Percentiles rank a stretch among this genome's conserved stretches.
phyloP scores from a whole-genome alignment of 2,329 filamentous ascomycete species.

The Pseudocercospora crystallina region DNA sequence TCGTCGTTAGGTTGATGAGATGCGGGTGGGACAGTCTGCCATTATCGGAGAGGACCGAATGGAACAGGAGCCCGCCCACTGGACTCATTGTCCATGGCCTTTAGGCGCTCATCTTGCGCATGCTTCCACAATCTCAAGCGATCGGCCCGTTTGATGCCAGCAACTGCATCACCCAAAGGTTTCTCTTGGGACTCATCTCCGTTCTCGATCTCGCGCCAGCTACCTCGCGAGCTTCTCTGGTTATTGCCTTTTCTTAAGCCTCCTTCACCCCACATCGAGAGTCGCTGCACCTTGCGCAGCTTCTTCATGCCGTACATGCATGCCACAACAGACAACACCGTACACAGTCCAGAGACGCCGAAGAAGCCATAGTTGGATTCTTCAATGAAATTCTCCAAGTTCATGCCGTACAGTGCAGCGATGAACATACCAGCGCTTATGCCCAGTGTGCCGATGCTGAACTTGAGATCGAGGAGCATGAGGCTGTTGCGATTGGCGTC shows the following conservation, averaged over 20 bases:
- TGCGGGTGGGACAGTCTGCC: too few relatives aligned
- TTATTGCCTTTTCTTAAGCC: constrained; percentile 32
- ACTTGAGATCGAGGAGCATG: constrained; percentile 95
- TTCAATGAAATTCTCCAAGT: constrained; percentile 97
- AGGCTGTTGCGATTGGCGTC: constrained; percentile 97
- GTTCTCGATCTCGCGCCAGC: constrained; percentile 31
- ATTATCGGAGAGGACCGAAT: constrained; percentile 12
- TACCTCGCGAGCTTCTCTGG: constrained; percentile 28
- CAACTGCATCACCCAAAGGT: constrained; percentile 28
- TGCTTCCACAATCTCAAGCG: constrained; percentile 27
- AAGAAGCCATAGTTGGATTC: constrained; percentile 85
- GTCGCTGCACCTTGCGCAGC: constrained; percentile 79
- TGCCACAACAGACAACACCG: constrained; percentile 71
- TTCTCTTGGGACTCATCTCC: constrained; percentile 9
- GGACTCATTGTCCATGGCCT: constrained; percentile 6
- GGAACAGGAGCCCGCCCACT: constrained; percentile 6
- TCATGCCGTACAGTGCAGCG: constrained; percentile 99
- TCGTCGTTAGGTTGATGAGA: too few relatives aligned
- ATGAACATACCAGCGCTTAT: constrained; percentile 92
- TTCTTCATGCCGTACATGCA: constrained; percentile 82
- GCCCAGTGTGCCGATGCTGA: constrained; percentile 92
- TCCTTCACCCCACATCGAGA: constrained; percentile 76
- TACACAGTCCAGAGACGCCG: constrained; percentile 69
- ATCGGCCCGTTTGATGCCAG: constrained; percentile 31
- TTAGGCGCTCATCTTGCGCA: constrained; percentile 25